Base-by-base conservation (phyloP, 73 alveolate genomes). In the Paramecium tetraurelia region DNA sequence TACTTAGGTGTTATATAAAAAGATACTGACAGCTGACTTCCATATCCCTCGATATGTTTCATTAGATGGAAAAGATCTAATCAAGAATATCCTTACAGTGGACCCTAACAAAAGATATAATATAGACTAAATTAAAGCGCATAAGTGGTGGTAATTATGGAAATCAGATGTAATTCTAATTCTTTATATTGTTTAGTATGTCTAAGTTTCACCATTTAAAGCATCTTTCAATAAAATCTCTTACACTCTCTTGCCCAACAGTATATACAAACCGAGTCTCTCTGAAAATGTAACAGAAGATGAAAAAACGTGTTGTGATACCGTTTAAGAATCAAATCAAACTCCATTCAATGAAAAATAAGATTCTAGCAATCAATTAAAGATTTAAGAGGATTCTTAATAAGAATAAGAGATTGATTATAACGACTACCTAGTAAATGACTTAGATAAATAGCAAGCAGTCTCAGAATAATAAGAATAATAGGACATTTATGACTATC, bases 41-140 rank as follows among this genome's bases (percentile, higher is more conserved):
- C 77, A 68, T 68, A 53, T 95, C 53, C 98, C 98, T 3, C 93
- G 93, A 77, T 93, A 86, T 86, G 96, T 96, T 0, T 95, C 97
- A 85, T 85, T 77, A 68, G 96, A 92, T 18, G 96, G 95, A 0
- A 92, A 93, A 57, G 98, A 96, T 85, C 92, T 97, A 63, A 86
- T 97, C 27, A 93, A 95, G 85, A 93, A 95, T 57, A 96, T 97
- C 29, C 93, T 97, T 11, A 96, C 89, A 9, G 93, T 97, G 10
- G 96, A 97, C 92, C 99, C 99, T 2, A 93, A 93, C 9, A 96
- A 96, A 76, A 92, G 99, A 59, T 83, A 92, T 63, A 96, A 95
- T 48, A 92, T 97, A n/a, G 93, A 92, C 18, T 77, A 95, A 68
- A 97, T 96, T 4, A 95, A 95, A 72, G 29, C 76, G 38, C 99